Evolutionary conservation across 1,139 yeast species (phyloP).

Genomic region (Candida sp.): DNA sequence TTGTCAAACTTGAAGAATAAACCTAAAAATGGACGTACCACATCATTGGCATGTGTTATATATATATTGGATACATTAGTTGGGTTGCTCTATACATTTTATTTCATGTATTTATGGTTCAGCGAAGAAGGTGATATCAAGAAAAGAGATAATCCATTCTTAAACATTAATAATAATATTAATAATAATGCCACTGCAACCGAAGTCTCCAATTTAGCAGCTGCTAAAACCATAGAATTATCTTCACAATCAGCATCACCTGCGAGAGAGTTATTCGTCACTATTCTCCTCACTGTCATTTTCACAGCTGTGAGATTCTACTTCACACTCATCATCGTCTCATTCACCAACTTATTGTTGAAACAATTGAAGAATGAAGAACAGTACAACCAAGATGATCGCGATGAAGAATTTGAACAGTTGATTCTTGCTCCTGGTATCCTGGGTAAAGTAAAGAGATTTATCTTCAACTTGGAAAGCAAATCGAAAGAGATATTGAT

Average conservation of each 20-base stretch:
- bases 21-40: conserved; percentile 32
- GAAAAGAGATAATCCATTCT: conserved; percentile 5
- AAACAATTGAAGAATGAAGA: conserved; percentile 27
- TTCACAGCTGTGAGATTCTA: conserved; percentile 59
- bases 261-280: conserved; percentile 67
- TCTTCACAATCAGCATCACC: conserved; percentile 63
- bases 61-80: conserved; percentile 66
- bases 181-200: background rate
- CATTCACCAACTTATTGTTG: conserved; percentile 51
- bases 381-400: conserved; percentile 16
- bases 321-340: conserved; percentile 59
- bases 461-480: conserved; percentile 26
- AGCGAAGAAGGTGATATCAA: conserved; percentile 31
- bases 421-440: conserved; percentile 15
- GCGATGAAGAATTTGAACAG: conserved; percentile 26
- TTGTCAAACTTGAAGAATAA: conserved; percentile 37
- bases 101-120: conserved; percentile 79
- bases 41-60: conserved; percentile 60
- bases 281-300: conserved; percentile 52
- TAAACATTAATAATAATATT: background rate
- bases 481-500: conserved; percentile 26
- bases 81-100: conserved; percentile 67
- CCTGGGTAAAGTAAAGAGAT: conserved; percentile 18
- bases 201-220: background rate
- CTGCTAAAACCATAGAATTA: conserved; percentile 10